These are phyloP conservation scores for Plicaturopsis crispa DNA, from an alignment of 768 basidiomycete genomes.

Conservation along the genomic window DNA sequence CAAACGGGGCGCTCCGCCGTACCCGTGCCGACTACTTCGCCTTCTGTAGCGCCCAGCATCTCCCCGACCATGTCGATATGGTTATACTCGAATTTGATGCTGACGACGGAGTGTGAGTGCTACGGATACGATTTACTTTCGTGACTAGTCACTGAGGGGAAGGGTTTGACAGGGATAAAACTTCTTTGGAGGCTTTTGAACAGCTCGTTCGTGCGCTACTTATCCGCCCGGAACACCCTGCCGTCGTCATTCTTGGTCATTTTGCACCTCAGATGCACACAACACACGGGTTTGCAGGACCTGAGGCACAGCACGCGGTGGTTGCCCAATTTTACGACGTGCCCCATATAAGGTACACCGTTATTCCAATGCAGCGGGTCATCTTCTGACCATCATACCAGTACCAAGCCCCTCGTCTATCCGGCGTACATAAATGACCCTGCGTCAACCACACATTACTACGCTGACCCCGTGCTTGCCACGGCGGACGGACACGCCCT, in stretches of 20 bases:
- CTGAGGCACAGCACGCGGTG: conserved; percentile 82
- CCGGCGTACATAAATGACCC: conserved; percentile 76
- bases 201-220: conserved; percentile 89
- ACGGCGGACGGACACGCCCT: conserved; percentile 76
- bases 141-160: too few species aligned
- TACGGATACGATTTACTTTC: neutral
- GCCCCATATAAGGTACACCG: conserved; percentile 68
- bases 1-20: conserved; percentile 91
- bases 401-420: conserved; percentile 77
- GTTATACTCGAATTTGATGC: conserved; percentile 93
- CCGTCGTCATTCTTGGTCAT: conserved; percentile 91
- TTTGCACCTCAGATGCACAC: conserved; percentile 83
- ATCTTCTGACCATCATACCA: conserved; percentile 15
- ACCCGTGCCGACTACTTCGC: conserved; percentile 94
- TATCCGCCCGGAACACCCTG: conserved; percentile 83
- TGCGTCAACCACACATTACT: conserved; percentile 59
- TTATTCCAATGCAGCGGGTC: neutral
- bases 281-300: conserved; percentile 77
- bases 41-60: conserved; percentile 87
- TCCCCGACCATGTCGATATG: conserved; percentile 90
- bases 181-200: conserved; percentile 84
- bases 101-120: conserved; percentile 82
- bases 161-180: too few species aligned
- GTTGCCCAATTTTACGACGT: conserved; percentile 98
- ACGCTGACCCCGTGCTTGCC: conserved; percentile 77